Percentiles rank a stretch among this genome's conserved stretches.
Conservation (phyloP, 352 stramenopile species). For the Phytophthora sp. region DNA sequence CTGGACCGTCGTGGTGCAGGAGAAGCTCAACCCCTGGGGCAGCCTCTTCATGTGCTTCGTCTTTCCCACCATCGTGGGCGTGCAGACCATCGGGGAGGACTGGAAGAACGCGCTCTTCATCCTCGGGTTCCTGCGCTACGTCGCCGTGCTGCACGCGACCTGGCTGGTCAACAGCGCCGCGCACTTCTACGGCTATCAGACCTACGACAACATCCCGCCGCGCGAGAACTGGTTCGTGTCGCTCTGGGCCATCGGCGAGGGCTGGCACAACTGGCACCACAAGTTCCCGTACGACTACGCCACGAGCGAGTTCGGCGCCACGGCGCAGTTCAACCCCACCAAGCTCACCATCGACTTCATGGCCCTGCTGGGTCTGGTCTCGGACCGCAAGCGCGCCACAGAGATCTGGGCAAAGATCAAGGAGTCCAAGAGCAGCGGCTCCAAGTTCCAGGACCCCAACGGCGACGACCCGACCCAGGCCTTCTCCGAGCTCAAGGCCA, state of each 20-base stretch:
- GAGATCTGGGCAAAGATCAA: constrained; percentile 95
- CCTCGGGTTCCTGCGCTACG: constrained; percentile 94
- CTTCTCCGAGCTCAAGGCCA: constrained; percentile 77
- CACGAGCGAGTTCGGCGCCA: constrained; percentile 96
- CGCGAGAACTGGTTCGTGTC: constrained; percentile 98
- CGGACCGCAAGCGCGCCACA: constrained; percentile 94
- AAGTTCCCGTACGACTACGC: constrained; percentile 99
- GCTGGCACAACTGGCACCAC: constrained; percentile 99
- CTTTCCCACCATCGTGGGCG: constrained; percentile 92
- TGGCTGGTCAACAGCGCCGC: constrained; percentile 99
- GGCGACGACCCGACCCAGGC: constrained; percentile 58
- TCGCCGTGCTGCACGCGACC: constrained; percentile 95
- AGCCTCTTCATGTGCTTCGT: constrained; percentile 98
- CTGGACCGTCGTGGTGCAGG: constrained; percentile 95
- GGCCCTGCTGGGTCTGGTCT: constrained; percentile 92
- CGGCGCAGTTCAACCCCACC: constrained; percentile 97
- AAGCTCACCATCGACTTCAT: constrained; percentile 97
- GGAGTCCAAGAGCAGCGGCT: constrained; percentile 44
- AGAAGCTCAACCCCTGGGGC: constrained; percentile 98
- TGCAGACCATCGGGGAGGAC: constrained; percentile 89
- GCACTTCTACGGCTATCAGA: constrained; percentile 98
- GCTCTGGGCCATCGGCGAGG: constrained; percentile 95
- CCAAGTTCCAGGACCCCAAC: constrained; percentile 57
- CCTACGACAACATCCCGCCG: constrained; percentile 96
- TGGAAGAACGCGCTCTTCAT: constrained; percentile 98